A percentile compares a stretch with the other conserved stretches of the same genome.
Conservation (phyloP, 2,329 filamentous ascomycete species). For the Exophiala sideris region DNA sequence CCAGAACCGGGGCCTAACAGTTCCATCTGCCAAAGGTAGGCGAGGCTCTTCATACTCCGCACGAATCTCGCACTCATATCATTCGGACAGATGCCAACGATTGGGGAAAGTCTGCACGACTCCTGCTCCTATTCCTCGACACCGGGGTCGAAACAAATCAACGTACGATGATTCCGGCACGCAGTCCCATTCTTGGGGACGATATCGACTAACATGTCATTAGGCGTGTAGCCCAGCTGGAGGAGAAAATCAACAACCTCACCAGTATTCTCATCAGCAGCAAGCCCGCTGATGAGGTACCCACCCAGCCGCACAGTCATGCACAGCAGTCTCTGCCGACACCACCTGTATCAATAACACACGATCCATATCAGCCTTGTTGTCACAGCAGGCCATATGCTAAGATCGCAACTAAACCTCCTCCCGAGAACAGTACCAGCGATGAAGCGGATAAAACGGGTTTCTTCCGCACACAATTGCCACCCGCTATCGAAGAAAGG, state of each 20-base stretch:
- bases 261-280: slow-evolving; percentile 5
- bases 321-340: background rate
- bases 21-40: slow-evolving; percentile 11
- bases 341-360: slow-evolving; percentile 2
- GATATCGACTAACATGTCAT: background rate
- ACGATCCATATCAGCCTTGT: background rate
- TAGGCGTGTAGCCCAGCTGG: slow-evolving; percentile 10
- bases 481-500: slow-evolving; percentile 15
- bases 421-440: background rate
- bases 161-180: background rate
- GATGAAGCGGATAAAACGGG: background rate
- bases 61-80: background rate
- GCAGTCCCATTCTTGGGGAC: background rate
- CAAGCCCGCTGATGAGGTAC: background rate
- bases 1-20: slow-evolving; percentile 7
- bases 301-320: background rate
- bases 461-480: background rate
- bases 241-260: slow-evolving; percentile 13
- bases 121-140: slow-evolving; percentile 15
- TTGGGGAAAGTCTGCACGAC: slow-evolving; percentile 20
- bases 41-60: background rate
- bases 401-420: background rate
- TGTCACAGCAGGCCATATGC: background rate
- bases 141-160: slow-evolving; percentile 8
- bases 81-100: slow-evolving; percentile 13